Conservation (phyloP, 2,329 filamentous ascomycete genomes). For the Coniochaeta sp. region DNA sequence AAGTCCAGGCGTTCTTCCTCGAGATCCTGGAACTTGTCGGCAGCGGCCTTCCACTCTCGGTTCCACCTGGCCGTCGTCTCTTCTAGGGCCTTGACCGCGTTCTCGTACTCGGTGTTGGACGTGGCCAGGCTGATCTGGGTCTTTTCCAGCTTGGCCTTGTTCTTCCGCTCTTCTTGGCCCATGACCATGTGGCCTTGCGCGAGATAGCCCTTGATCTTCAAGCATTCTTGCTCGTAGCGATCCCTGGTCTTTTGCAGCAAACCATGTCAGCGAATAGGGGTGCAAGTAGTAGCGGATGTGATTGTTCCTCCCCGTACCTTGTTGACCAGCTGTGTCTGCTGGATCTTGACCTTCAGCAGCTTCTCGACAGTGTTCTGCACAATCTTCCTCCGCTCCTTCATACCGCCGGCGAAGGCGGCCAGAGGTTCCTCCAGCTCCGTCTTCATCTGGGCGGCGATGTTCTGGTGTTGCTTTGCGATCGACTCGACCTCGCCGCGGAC, state of each 20-base stretch:
- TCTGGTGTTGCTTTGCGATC: conserved; percentile 90
- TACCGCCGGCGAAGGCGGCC: conserved; percentile 81
- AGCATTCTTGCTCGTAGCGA: conserved; percentile 92
- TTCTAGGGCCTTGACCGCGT: conserved; percentile 84
- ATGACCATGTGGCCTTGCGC: conserved; percentile 99
- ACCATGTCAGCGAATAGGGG: conserved; percentile 7
- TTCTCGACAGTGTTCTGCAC: conserved; percentile 92
- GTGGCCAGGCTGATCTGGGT: conserved; percentile 91
- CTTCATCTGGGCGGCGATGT: conserved; percentile 90
- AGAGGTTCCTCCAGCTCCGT: conserved; percentile 91
- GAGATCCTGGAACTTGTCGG: conserved; percentile 97
- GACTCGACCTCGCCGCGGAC: conserved; percentile 83
- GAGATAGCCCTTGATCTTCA: conserved; percentile 97
- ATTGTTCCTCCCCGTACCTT: conserved; percentile 53
- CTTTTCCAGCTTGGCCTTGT: conserved; percentile 98
- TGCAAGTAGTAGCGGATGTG: background rate
- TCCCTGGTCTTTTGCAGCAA: conserved; percentile 64
- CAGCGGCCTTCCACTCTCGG: conserved; percentile 94
- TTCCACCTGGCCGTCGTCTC: conserved; percentile 97
- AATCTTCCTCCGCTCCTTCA: conserved; percentile 96
- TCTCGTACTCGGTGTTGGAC: conserved; percentile 89
- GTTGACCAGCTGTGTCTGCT: conserved; percentile 85
- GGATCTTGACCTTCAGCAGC: conserved; percentile 83
- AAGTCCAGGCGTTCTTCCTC: conserved; percentile 97
- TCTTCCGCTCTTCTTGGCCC: conserved; percentile 97